Percentiles rank a stretch among this genome's conserved stretches.
These are phyloP conservation scores for Fraxinus albicans DNA, from an alignment of 305 asterid genomes.

Conservation along the genomic window DNA sequence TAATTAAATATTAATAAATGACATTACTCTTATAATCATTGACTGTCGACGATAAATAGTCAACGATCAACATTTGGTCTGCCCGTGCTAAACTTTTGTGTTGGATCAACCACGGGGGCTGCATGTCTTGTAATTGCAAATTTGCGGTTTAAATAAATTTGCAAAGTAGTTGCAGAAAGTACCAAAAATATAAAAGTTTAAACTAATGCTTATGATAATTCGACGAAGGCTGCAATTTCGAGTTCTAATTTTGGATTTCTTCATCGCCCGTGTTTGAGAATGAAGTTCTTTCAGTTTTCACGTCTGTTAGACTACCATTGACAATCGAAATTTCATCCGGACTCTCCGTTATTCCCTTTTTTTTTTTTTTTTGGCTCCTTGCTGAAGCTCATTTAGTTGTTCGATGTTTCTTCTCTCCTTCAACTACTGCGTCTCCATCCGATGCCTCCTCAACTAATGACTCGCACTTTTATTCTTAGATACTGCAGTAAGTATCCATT, in stretches of 20 bases:
- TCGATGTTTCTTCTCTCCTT: constrained; percentile 44
- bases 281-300: constrained; percentile 33
- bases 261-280: constrained; percentile 34
- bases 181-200: neutral
- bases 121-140: constrained; percentile 28
- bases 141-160: constrained; percentile 14
- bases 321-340: constrained; percentile 39
- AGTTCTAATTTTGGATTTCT: constrained; percentile 44
- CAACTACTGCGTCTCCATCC: constrained; percentile 43
- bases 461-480: constrained; percentile 35
- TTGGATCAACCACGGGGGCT: constrained; percentile 27
- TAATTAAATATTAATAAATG: too few relatives aligned
- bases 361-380: constrained; percentile 33
- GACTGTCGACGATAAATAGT: too few relatives aligned
- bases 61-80: too few relatives aligned
- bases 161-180: neutral
- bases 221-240: constrained; percentile 29
- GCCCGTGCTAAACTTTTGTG: too few relatives aligned
- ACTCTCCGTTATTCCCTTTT: constrained; percentile 21
- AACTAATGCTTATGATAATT: neutral
- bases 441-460: constrained; percentile 43
- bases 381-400: constrained; percentile 52
- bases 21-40: too few relatives aligned
- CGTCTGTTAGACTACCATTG: constrained; percentile 27
- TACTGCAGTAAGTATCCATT: constrained; percentile 49